Percentiles rank a stretch among this genome's conserved stretches.
These are phyloP conservation scores for Nitzschia sp. DNA, from an alignment of 108 stramenopile species.

Conservation along the genomic window DNA sequence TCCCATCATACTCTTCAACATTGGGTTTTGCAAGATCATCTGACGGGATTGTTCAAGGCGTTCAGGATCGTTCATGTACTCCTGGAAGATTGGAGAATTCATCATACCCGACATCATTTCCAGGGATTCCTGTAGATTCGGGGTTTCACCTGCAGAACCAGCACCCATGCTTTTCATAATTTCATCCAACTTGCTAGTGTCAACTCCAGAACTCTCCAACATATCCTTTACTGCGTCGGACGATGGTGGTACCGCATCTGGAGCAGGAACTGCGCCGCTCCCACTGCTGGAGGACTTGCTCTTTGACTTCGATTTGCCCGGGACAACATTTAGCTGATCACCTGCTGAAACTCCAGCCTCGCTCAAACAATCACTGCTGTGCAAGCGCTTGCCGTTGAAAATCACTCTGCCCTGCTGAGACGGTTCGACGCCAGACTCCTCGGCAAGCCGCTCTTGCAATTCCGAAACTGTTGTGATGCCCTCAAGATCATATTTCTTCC, in stretches of 20 bases:
- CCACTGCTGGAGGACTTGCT: slow-evolving; percentile 1
- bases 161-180: slow-evolving; percentile 52
- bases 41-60: slow-evolving; percentile 81
- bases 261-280: not conserved
- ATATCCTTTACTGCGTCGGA: slow-evolving; percentile 51
- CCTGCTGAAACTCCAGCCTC: slow-evolving; percentile 60
- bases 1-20: slow-evolving; percentile 79
- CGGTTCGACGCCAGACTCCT: slow-evolving; percentile 41
- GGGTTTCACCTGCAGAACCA: slow-evolving; percentile 18
- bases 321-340: slow-evolving; percentile 59
- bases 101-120: slow-evolving; percentile 59
- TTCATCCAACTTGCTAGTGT: slow-evolving; percentile 48
- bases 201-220: slow-evolving; percentile 51
- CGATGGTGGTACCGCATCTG: slow-evolving; percentile 13
- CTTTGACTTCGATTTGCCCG: slow-evolving; percentile 37
- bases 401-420: slow-evolving; percentile 46
- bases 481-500: slow-evolving; percentile 62
- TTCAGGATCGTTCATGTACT: slow-evolving; percentile 76
- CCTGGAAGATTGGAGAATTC: slow-evolving; percentile 77
- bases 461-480: slow-evolving; percentile 53
- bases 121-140: slow-evolving; percentile 43
- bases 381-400: slow-evolving; percentile 55
- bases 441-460: slow-evolving; percentile 38
- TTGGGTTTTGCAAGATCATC: slow-evolving; percentile 82
- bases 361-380: slow-evolving; percentile 24